Evolutionary conservation across 2,329 filamentous ascomycete species (phyloP).

Genomic region (Exophiala viscosa): DNA sequence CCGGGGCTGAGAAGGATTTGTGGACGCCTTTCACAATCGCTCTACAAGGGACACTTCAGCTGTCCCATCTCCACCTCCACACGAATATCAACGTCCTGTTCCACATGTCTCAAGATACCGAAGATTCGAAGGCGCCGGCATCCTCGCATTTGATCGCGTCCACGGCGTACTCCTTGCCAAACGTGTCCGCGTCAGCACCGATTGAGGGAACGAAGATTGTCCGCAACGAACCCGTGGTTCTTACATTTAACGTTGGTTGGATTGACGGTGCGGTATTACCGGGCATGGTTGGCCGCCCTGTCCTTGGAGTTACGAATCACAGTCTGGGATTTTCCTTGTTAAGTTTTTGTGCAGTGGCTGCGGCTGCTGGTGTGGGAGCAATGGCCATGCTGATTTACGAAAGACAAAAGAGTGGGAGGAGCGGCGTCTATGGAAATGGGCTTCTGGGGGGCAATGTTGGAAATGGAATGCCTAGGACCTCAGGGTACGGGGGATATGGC

Average conservation of each 20-base stretch:
- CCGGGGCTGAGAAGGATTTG: slow-evolving; percentile 36
- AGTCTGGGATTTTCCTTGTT: slow-evolving; percentile 28
- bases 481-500: slow-evolving; percentile 23
- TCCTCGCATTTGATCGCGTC: slow-evolving; percentile 80
- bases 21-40: slow-evolving; percentile 86
- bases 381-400: slow-evolving; percentile 29
- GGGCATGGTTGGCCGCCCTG: slow-evolving; percentile 28
- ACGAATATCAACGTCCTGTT: slow-evolving; percentile 86
- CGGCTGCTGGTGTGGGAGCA: slow-evolving; percentile 28
- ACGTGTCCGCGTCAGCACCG: slow-evolving; percentile 45
- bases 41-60: slow-evolving; percentile 81
- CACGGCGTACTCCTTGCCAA: slow-evolving; percentile 73
- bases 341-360: slow-evolving; percentile 28
- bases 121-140: slow-evolving; percentile 33
- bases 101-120: slow-evolving; percentile 47
- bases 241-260: slow-evolving; percentile 81
- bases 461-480: slow-evolving; percentile 19
- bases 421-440: slow-evolving; percentile 23
- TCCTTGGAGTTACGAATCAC: slow-evolving; percentile 26
- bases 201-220: slow-evolving; percentile 63
- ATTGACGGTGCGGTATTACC: slow-evolving; percentile 36
- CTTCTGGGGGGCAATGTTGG: slow-evolving; percentile 25
- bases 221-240: slow-evolving; percentile 78
- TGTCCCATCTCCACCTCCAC: slow-evolving; percentile 84
- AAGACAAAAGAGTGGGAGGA: slow-evolving; percentile 26